phyloP scores from a whole-genome alignment of 1,284 basidiomycete species.

The Xerocomus amazonicus region DNA sequence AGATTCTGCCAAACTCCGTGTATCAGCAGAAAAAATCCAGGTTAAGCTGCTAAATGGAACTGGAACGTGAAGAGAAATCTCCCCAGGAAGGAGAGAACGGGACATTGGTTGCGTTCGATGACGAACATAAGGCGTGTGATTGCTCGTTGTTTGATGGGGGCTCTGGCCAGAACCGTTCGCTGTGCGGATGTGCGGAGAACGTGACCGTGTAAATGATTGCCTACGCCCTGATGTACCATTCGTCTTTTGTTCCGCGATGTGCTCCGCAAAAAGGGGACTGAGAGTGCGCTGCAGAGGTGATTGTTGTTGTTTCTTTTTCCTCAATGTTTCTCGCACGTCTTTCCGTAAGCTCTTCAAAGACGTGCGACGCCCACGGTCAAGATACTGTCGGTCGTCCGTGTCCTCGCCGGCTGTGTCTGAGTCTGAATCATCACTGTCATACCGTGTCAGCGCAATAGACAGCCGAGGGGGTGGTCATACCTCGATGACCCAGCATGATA shows the following conservation, averaged over 20 bases:
- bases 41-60: conserved; percentile 13
- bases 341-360: conserved; percentile 26
- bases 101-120: conserved; percentile 16
- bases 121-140: conserved; percentile 21
- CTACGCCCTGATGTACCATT: conserved; percentile 15
- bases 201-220: conserved; percentile 27
- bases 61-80: conserved; percentile 19
- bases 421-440: conserved; percentile 30
- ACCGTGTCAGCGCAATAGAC: conserved; percentile 8
- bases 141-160: conserved; percentile 10
- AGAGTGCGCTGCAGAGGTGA: conserved; percentile 21
- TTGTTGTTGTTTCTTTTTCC: conserved; percentile 29
- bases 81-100: conserved; percentile 23
- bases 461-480: conserved; percentile 34
- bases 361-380: conserved; percentile 26
- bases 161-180: conserved; percentile 21
- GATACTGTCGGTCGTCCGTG: conserved; percentile 28
- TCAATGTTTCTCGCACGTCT: conserved; percentile 23
- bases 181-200: conserved; percentile 17
- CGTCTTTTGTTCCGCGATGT: conserved; percentile 17
- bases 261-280: conserved; percentile 23
- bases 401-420: conserved; percentile 32
- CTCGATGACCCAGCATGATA: conserved; percentile 79
- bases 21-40: conserved; percentile 26
- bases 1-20: conserved; percentile 27